Base-by-base conservation (phyloP, 306 rosid species). In the Sindora glabra region DNA sequence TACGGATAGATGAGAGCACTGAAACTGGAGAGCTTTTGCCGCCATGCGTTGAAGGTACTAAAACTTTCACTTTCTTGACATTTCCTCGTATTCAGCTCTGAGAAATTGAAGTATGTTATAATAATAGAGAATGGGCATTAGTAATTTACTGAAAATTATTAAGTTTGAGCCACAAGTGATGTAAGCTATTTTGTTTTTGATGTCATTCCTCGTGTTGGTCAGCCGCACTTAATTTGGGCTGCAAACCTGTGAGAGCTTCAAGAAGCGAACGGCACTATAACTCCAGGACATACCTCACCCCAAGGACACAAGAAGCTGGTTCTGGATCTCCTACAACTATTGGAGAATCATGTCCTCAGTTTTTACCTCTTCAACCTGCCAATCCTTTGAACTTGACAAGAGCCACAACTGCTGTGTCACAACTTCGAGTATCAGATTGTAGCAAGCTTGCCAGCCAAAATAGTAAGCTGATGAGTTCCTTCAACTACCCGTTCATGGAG, bases 191-290 rank as follows among this genome's bases (percentile, higher is more conserved):
- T 59, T n/a, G n/a, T 47, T 33, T 70, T 36, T 74, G 70, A 60
- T 60, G 55, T 8, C 21, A 48, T 67, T 62, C 14, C 37, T 17
- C 26, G 5, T 75, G 68, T n/a, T 76, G 70, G 69, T 71, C 90
- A 94, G 99, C 99, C 75, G 99, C 99, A 55, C 99, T 94, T 51
- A 86, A 86, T 73, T 78, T 94, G 56, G 99, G 99, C 5, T 94
- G 99, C 75, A 71, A 75, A 72, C 89, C 94, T 13, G 91, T 82
- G 22, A 89, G 81, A 78, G 94, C 99, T 79, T 82, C 97, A 2
- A 86, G 99, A 78, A 94, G 99, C 80, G 97, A 89, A 75, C 79
- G 99, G 48, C 95, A 89, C 70, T 78, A 62, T 65, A 94, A 89
- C 66, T 91, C 83, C 0, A 82, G 95, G 85, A 84, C 81, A 61